Conservation (phyloP, 2,329 filamentous ascomycete genomes). For the Aureobasidium sp. region DNA sequence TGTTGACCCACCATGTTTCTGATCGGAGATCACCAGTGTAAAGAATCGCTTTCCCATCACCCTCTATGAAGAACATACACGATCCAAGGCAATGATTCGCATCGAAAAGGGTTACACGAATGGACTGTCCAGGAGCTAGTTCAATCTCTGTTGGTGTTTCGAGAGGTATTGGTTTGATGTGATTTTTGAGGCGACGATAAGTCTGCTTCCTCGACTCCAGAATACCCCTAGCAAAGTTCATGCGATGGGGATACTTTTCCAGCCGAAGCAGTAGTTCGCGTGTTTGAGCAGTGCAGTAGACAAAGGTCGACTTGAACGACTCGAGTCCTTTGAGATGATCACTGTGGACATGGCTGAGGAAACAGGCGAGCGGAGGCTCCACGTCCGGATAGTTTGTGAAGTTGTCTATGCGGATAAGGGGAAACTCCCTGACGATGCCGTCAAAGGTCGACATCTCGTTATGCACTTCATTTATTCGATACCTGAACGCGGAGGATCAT, state of each 20-base stretch:
- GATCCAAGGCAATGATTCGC: constrained; percentile 93
- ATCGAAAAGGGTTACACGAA: constrained; percentile 87
- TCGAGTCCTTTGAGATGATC: constrained; percentile 90
- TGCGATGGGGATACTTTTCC: constrained; percentile 80
- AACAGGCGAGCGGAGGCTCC: constrained; percentile 79
- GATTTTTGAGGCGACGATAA: constrained; percentile 77
- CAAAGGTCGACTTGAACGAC: constrained; percentile 78
- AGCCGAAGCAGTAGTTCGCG: constrained; percentile 81
- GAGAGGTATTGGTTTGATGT: constrained; percentile 83
- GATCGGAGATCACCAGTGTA: constrained; percentile 93
- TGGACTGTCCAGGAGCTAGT: constrained; percentile 70
- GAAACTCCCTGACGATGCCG: constrained; percentile 79
- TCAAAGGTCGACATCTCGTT: constrained; percentile 80
- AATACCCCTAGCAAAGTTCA: constrained; percentile 83
- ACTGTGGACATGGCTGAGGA: constrained; percentile 93
- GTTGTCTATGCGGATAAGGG: constrained; percentile 84
- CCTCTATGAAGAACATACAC: constrained; percentile 96
- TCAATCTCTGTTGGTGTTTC: constrained; percentile 84
- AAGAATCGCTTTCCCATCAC: constrained; percentile 73
- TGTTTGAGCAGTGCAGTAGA: constrained; percentile 92
- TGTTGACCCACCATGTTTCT: constrained; percentile 87
- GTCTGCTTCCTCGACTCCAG: constrained; percentile 78
- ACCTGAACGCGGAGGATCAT: constrained; percentile 17
- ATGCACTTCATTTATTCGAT: constrained; percentile 9
- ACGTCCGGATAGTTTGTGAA: constrained; percentile 68